Evolutionary conservation across 2,329 filamentous ascomycete species (phyloP).

Genomic region (Xylogone sp.): DNA sequence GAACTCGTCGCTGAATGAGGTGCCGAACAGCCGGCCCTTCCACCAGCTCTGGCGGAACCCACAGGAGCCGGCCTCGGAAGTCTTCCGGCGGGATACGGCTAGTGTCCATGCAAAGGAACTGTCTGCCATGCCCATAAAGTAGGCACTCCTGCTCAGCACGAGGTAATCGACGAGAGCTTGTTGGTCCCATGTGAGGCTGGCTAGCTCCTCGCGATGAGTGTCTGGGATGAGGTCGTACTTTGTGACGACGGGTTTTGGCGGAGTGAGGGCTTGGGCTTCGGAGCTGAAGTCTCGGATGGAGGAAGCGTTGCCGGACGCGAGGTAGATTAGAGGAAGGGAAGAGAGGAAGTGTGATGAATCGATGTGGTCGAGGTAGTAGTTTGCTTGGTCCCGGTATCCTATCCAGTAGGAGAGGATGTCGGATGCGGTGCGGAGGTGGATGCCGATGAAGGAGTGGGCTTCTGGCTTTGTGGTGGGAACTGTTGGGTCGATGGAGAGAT

Average conservation of each 20-base stretch:
- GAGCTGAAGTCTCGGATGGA: background rate
- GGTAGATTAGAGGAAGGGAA: background rate
- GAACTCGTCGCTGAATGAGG: too few relatives aligned
- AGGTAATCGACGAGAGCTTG: constrained; percentile 11
- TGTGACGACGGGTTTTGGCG: constrained; percentile 2
- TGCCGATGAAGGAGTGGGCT: constrained; percentile 6
- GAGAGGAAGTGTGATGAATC: constrained; percentile 5
- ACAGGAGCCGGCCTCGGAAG: constrained; percentile 1
- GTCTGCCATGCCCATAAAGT: background rate
- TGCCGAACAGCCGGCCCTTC: too few relatives aligned
- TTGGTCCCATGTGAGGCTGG: constrained; percentile 8
- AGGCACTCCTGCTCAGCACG: background rate
- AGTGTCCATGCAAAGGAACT: background rate
- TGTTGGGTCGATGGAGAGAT: constrained; percentile 1
- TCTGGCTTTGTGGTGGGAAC: background rate
- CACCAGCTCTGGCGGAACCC: background rate
- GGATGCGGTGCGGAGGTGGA: constrained; percentile 8
- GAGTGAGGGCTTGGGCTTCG: background rate
- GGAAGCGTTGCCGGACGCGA: background rate
- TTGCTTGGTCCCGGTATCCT: constrained; percentile 3
- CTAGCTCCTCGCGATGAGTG: constrained; percentile 2
- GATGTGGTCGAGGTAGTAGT: constrained; percentile 3
- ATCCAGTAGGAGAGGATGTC: constrained; percentile 5
- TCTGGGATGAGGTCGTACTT: constrained; percentile 7
- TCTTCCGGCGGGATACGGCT: background rate